Evolutionary conservation across 1,139 yeast genomes (phyloP).

Genomic region (Lodderomyces pseudojiufengensis): DNA sequence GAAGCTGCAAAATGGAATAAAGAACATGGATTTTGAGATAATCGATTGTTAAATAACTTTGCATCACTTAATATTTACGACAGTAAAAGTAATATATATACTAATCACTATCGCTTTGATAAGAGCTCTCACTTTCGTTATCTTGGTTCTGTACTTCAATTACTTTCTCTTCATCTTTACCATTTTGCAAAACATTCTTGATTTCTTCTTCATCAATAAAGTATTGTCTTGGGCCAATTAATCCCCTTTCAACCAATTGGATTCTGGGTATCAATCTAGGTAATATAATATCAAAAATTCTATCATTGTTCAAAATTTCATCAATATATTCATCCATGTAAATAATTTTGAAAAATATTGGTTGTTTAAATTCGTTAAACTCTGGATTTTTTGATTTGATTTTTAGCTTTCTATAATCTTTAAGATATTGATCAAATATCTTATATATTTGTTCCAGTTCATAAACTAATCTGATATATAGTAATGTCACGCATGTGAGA

Average conservation of each 20-base stretch:
- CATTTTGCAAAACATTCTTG: constrained; percentile 15
- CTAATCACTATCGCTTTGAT: constrained; percentile 29
- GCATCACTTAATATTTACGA: too few relatives aligned
- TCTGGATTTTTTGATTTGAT: constrained; percentile 24
- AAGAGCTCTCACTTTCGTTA: constrained; percentile 11
- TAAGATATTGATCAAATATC: constrained; percentile 48
- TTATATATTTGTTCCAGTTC: constrained; percentile 44
- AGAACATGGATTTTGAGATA: constrained; percentile 23
- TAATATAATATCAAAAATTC: constrained; percentile 57
- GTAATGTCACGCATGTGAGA: constrained; percentile 55
- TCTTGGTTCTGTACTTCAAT: constrained; percentile 9
- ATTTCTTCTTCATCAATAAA: constrained; percentile 18
- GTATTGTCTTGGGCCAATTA: constrained; percentile 37
- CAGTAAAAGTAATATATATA: too few relatives aligned
- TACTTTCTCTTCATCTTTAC: constrained; percentile 10
- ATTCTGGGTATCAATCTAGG: constrained; percentile 50
- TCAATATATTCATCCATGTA: constrained; percentile 65
- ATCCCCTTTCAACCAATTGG: constrained; percentile 36
- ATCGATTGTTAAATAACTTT: too few relatives aligned
- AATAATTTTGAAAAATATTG: constrained; percentile 28
- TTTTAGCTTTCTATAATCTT: constrained; percentile 53
- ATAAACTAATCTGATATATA: constrained; percentile 53
- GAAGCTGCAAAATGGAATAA: constrained; percentile 26
- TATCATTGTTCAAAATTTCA: constrained; percentile 40
- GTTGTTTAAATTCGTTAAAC: constrained; percentile 23